Evolutionary conservation across 345 rosid species (phyloP).

Genomic region (Ailanthus altissimus): DNA sequence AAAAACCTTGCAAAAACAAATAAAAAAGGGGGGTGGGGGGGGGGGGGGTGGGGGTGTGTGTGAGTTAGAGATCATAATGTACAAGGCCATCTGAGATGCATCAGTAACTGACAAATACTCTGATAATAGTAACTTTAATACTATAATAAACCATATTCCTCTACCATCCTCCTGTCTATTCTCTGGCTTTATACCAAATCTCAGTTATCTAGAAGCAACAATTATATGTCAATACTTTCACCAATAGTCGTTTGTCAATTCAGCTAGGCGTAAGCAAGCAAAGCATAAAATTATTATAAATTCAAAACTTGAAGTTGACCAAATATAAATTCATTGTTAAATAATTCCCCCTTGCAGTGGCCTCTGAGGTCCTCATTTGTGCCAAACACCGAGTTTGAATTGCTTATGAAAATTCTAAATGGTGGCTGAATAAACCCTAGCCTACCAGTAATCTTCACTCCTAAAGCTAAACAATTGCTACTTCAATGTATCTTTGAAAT

Average conservation of each 20-base stretch:
- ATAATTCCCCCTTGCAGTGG: not conserved
- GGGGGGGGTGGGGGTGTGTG: too few species aligned
- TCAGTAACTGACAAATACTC: conserved; percentile 8
- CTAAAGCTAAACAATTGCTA: conserved; percentile 4
- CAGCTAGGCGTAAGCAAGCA: not conserved
- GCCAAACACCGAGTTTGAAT: not conserved
- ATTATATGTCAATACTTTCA: not conserved
- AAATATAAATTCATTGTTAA: not conserved
- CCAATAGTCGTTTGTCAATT: not conserved
- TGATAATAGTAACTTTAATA: not conserved
- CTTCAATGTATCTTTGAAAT: not conserved
- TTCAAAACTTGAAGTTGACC: not conserved
- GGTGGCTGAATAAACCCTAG: not conserved
- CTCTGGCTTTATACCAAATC: not conserved
- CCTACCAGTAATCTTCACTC: not conserved
- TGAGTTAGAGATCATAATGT: conserved; percentile 7
- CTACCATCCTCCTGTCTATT: not conserved
- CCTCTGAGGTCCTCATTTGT: not conserved
- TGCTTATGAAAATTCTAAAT: not conserved
- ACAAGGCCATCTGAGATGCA: conserved; percentile 3
- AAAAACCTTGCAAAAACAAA: conserved; percentile 47
- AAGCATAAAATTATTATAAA: not conserved
- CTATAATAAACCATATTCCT: not conserved
- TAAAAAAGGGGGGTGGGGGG: too few species aligned
- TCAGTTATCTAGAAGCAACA: not conserved